Evolutionary conservation across 768 basidiomycete genomes (phyloP).

Genomic region (Hortiboletus flavorubellus): DNA sequence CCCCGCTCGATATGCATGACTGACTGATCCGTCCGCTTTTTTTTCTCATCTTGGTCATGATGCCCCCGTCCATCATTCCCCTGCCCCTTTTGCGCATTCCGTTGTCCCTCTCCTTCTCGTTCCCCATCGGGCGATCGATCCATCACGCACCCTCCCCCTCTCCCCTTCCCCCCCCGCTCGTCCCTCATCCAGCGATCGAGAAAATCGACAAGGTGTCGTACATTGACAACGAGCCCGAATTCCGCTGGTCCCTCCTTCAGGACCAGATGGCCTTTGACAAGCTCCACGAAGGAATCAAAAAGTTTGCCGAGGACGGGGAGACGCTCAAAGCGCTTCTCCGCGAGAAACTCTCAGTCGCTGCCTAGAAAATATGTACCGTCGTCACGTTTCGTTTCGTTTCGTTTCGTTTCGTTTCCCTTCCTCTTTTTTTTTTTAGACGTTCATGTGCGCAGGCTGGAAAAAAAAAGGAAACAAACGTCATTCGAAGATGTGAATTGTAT

Average conservation of each 20-base stretch:
- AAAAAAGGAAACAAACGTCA: neutral
- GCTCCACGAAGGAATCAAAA: conserved; percentile 96
- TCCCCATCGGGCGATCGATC: neutral
- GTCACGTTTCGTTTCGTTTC: neutral
- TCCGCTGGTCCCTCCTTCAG: conserved; percentile 91
- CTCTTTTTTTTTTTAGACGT: neutral
- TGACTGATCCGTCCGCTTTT: conserved; percentile 10
- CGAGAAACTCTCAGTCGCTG: conserved; percentile 46
- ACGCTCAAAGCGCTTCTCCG: conserved; percentile 81
- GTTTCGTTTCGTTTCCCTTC: neutral
- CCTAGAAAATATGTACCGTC: conserved; percentile 1
- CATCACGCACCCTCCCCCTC: neutral
- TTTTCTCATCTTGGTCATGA: neutral
- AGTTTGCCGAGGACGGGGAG: conserved; percentile 94
- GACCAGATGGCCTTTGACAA: conserved; percentile 99
- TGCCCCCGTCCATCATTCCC: neutral
- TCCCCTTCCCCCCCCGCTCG: neutral
- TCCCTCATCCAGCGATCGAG: conserved; percentile 41
- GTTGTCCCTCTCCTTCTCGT: neutral
- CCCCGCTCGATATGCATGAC: neutral
- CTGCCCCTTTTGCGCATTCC: neutral
- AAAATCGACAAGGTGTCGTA: conserved; percentile 74
- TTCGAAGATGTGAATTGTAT: neutral
- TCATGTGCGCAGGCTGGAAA: neutral
- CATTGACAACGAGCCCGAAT: conserved; percentile 92